Percentiles rank a stretch among this genome's conserved stretches.
Evolutionary conservation across 805 yeast genomes (phyloP).

Genomic region (Ogataea nitratoaversa): DNA sequence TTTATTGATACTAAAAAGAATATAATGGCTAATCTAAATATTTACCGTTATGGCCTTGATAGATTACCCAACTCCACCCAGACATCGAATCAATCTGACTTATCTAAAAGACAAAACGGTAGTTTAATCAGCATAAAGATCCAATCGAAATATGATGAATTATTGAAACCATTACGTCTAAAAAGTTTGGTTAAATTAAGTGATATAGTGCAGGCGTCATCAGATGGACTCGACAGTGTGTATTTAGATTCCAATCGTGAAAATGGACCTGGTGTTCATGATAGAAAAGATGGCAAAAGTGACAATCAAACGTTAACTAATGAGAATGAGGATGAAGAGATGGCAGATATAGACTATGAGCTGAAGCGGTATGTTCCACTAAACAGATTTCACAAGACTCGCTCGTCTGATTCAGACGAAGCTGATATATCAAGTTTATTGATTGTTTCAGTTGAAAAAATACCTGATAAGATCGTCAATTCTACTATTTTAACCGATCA

Average conservation of each 20-base stretch:
- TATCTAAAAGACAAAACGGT: conserved; percentile 1
- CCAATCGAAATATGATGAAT: background rate
- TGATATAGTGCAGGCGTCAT: conserved; percentile 12
- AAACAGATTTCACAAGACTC: background rate
- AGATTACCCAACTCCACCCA: background rate
- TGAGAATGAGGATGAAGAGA: background rate
- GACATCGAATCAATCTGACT: conserved; percentile 6
- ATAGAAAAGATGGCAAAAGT: conserved; percentile 1
- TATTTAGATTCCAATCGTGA: conserved; percentile 1
- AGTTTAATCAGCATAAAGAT: background rate
- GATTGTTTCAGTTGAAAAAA: conserved; percentile 13
- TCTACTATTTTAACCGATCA: conserved; percentile 19
- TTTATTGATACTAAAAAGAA: too few relatives aligned
- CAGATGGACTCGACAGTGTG: conserved; percentile 8
- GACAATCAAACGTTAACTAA: background rate
- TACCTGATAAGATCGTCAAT: conserved; percentile 16
- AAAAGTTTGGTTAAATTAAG: conserved; percentile 10
- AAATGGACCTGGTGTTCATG: background rate
- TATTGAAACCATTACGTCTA: conserved; percentile 8
- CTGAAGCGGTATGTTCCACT: conserved; percentile 8
- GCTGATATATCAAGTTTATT: conserved; percentile 7
- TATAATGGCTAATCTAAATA: conserved; percentile 2
- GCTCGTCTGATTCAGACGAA: too few relatives aligned
- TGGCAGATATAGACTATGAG: conserved; percentile 4
- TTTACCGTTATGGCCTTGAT: conserved; percentile 16